Base-by-base conservation (phyloP, 352 stramenopile species). In the Pythium dissotocum region DNA sequence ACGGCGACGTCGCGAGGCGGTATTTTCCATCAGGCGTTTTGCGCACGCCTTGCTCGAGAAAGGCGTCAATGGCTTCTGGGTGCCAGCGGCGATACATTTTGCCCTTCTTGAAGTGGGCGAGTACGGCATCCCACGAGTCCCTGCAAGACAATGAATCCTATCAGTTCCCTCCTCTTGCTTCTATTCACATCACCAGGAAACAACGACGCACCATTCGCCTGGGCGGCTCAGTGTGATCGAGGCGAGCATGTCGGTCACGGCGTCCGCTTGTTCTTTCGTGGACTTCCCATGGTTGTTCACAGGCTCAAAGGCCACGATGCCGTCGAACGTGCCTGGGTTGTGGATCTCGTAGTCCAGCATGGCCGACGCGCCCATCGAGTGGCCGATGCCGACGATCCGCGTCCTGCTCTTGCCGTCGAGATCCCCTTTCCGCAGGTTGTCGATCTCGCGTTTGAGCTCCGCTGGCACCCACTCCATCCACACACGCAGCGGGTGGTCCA, bases 401-500 rank as follows among this genome's bases (percentile, higher is more conserved):
- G 62, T 69, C 42, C 33, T 69, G 32, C 54, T 52, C 7, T 24
- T 24, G 28, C 21, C 28, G 2, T 16, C 21, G 4, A 24, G 18
- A 21, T 68, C 61, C 0, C 61, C 28, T 13, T 6, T 9, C 18
- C 33, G 26, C 3, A 69, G 62, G 9, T 58, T 36, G 13, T n/a
- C 33, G 2, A 63, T 40, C 10, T n/a, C 21, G 10, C 1, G 1
- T 4, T 40, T 16, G 18, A 69, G 42, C 4, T 69, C 53, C 1
- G 48, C 42, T 5, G 62, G 44, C 9, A 56, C 44, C 62, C 58
- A 70, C 24, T 59, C 18, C 7, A 53, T 49, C 56, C 56, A 63
- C 28, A 49, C 36, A 6, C 24, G 42, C 14, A 12, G 61, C 18
- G 73, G 71, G 35, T 83, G 77, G 2, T 58, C 46, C 30, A 79